These are phyloP conservation scores for Colletotrichum sp. DNA, from an alignment of 2,329 filamentous ascomycete species.

Conservation along the genomic window DNA sequence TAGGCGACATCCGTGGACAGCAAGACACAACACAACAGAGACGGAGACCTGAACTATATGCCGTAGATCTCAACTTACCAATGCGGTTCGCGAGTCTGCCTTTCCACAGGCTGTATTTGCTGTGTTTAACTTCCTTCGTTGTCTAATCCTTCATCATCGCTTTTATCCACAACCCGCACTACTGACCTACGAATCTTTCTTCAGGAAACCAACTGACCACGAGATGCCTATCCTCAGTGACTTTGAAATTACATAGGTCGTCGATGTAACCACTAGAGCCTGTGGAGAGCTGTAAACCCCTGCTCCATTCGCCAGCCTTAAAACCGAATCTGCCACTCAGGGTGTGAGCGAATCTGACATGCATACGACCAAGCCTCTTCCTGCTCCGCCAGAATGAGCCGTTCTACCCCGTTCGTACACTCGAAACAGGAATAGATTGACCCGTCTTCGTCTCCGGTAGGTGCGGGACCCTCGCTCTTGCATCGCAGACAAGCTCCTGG, in stretches of 20 bases:
- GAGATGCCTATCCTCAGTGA: background rate
- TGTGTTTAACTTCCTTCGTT: background rate
- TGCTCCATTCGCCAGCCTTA: background rate
- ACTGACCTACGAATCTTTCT: background rate
- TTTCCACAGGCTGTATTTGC: background rate
- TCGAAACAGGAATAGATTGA: background rate
- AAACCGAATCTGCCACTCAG: background rate
- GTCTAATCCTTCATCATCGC: background rate
- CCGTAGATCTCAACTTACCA: background rate
- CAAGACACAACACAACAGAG: background rate
- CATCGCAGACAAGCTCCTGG: background rate
- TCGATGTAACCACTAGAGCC: background rate
- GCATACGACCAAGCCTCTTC: background rate
- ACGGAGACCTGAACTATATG: background rate
- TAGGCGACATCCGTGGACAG: background rate
- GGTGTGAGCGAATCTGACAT: background rate
- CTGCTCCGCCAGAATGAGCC: background rate
- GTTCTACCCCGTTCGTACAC: background rate
- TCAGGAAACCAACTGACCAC: background rate
- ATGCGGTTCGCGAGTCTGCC: background rate
- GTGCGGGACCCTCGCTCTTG: background rate
- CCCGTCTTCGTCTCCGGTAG: background rate
- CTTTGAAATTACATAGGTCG: background rate
- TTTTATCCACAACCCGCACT: background rate
- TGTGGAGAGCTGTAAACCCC: background rate